Percentiles rank a stretch among this genome's conserved stretches.
These are phyloP conservation scores for Myrmaecium sp. DNA, from an alignment of 2,329 filamentous ascomycete genomes.

Conservation along the genomic window DNA sequence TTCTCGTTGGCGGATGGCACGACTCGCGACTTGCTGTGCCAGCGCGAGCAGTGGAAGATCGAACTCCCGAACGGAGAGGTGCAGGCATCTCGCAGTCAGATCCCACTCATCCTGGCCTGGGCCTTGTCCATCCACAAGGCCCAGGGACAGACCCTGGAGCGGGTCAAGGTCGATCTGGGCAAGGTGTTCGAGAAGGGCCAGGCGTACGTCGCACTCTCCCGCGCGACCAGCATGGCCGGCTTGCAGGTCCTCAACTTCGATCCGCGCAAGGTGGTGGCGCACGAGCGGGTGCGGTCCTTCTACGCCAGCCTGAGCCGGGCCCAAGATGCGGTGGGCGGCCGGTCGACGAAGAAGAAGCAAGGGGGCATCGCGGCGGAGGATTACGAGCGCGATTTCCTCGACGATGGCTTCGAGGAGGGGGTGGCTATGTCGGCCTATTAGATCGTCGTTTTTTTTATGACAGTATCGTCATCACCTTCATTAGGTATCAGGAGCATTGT, in stretches of 20 bases:
- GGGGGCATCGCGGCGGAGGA: conserved; percentile 10
- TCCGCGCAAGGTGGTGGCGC: conserved; percentile 82
- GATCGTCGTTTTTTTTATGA: too few relatives aligned
- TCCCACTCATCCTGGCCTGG: conserved; percentile 87
- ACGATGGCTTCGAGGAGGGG: conserved; percentile 6
- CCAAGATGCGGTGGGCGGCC: conserved; percentile 27
- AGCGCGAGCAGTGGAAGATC: conserved; percentile 87
- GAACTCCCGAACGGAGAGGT: conserved; percentile 92
- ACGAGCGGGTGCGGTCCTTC: conserved; percentile 70
- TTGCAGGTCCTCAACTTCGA: conserved; percentile 82
- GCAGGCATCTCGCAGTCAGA: conserved; percentile 61
- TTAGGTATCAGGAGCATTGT: too few relatives aligned
- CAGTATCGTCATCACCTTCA: too few relatives aligned
- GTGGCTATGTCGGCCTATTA: too few relatives aligned
- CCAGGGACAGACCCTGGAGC: conserved; percentile 82
- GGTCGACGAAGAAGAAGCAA: conserved; percentile 12
- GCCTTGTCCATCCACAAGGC: conserved; percentile 96
- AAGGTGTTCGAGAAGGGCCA: conserved; percentile 94
- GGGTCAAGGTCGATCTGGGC: conserved; percentile 86
- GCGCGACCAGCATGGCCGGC: conserved; percentile 74
- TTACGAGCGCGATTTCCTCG: conserved; percentile 15
- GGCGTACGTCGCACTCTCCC: conserved; percentile 89
- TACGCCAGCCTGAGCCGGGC: conserved; percentile 69
- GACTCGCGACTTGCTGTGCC: conserved; percentile 59
- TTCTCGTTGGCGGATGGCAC: conserved; percentile 70